phyloP scores from a whole-genome alignment of 495 filamentous ascomycete genomes.

The Lepraria neglecta region DNA sequence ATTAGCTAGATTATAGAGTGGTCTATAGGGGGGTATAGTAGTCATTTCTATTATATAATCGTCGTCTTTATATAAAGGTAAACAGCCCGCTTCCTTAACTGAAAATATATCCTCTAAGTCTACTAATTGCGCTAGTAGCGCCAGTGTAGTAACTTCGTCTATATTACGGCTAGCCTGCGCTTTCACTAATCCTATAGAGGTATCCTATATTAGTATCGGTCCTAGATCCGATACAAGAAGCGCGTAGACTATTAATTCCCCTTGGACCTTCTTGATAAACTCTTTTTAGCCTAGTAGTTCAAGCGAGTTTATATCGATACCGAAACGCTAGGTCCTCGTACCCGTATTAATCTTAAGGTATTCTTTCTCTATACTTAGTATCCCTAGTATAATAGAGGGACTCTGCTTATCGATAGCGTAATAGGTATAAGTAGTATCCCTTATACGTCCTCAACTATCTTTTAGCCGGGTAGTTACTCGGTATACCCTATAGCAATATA shows the following conservation, averaged over 20 bases:
- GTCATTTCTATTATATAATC: constrained; percentile 9
- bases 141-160: no score
- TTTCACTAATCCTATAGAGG: constrained; percentile 1
- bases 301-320: background rate
- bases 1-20: constrained; percentile 2
- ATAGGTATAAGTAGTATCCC: no score
- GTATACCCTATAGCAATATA: no score
- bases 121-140: no score
- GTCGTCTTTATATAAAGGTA: no score
- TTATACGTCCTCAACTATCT: no score
- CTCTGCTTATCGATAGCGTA: background rate
- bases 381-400: background rate
- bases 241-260: no score
- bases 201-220: background rate
- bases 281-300: background rate
- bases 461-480: no score
- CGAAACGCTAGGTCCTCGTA: background rate
- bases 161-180: background rate
- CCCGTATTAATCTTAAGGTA: background rate
- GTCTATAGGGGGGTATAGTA: background rate
- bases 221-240: background rate
- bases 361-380: background rate
- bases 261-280: no score
- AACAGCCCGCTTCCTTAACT: no score
- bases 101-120: no score